These are phyloP conservation scores for Ogataea angusta DNA, from an alignment of 805 yeast genomes.

Conservation along the genomic window DNA sequence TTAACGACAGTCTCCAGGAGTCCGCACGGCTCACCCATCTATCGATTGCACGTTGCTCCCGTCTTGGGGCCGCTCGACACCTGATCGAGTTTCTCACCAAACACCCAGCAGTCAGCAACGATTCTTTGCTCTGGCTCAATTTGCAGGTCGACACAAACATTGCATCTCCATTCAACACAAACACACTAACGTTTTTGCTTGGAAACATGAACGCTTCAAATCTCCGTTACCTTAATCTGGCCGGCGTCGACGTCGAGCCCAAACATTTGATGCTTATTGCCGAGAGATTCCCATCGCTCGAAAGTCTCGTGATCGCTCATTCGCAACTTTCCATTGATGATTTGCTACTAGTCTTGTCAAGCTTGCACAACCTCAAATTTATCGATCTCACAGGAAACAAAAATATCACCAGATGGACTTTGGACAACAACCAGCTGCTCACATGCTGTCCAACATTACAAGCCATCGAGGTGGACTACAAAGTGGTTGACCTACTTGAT, in stretches of 20 bases:
- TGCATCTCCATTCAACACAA: slow-evolving; percentile 46
- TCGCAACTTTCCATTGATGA: slow-evolving; percentile 37
- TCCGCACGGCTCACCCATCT: slow-evolving; percentile 68
- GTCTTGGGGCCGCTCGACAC: slow-evolving; percentile 64
- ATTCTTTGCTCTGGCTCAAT: slow-evolving; percentile 48
- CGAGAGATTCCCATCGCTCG: slow-evolving; percentile 38
- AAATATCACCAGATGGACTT: slow-evolving; percentile 55
- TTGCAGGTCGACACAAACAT: slow-evolving; percentile 53
- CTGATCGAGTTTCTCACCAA: slow-evolving; percentile 63
- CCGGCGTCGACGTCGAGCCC: slow-evolving; percentile 47
- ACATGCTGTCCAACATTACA: slow-evolving; percentile 46
- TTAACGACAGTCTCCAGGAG: slow-evolving; percentile 49
- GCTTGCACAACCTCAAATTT: slow-evolving; percentile 42
- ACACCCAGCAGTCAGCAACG: slow-evolving; percentile 58
- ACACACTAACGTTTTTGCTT: slow-evolving; percentile 42
- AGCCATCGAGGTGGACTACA: slow-evolving; percentile 67
- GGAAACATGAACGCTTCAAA: slow-evolving; percentile 42
- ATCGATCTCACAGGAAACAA: slow-evolving; percentile 68
- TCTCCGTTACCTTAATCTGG: slow-evolving; percentile 47
- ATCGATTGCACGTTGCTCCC: slow-evolving; percentile 62
- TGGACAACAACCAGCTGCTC: slow-evolving; percentile 46
- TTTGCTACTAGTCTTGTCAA: slow-evolving; percentile 34
- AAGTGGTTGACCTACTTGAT: slow-evolving; percentile 48
- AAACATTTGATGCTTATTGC: slow-evolving; percentile 38
- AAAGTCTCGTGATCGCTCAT: slow-evolving; percentile 43